A percentile compares a stretch with the other conserved stretches of the same genome.
These are phyloP conservation scores for Kernera saxatilis DNA, from an alignment of 345 rosid species.

Conservation along the genomic window DNA sequence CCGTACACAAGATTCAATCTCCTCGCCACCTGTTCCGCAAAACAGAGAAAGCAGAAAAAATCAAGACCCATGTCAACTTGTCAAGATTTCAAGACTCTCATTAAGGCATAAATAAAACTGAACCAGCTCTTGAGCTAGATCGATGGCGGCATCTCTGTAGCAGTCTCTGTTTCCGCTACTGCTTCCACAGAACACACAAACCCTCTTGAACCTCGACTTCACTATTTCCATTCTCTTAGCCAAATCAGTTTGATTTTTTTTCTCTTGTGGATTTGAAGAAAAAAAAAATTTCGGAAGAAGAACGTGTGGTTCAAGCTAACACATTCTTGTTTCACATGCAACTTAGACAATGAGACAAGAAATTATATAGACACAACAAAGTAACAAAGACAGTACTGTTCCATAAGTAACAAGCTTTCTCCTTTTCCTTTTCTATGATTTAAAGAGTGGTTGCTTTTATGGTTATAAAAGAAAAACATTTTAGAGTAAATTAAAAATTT, in stretches of 20 bases:
- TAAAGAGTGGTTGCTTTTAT: conserved; percentile 14
- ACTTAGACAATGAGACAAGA: conserved; percentile 22
- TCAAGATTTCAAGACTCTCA: background rate
- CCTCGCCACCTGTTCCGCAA: conserved; percentile 46
- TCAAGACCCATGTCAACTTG: conserved; percentile 1
- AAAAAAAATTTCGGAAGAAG: background rate
- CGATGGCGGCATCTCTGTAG: conserved; percentile 74
- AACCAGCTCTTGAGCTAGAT: conserved; percentile 78
- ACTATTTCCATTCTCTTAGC: conserved; percentile 16
- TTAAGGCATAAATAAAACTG: background rate
- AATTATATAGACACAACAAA: conserved; percentile 25
- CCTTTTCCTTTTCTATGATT: conserved; percentile 15
- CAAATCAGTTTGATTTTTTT: background rate
- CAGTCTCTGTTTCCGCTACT: conserved; percentile 78
- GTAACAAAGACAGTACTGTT: conserved; percentile 25
- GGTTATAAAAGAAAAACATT: background rate
- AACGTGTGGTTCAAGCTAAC: conserved; percentile 27
- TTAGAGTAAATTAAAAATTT: background rate
- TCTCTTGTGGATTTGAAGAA: background rate
- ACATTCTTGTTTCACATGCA: conserved; percentile 28
- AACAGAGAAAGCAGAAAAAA: background rate
- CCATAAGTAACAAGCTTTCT: conserved; percentile 20
- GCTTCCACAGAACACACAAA: conserved; percentile 83
- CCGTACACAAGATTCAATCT: conserved; percentile 88
- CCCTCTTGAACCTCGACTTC: conserved; percentile 70